phyloP scores from a whole-genome alignment of 2,329 filamentous ascomycete species.

The Alternaria ventricosa region DNA sequence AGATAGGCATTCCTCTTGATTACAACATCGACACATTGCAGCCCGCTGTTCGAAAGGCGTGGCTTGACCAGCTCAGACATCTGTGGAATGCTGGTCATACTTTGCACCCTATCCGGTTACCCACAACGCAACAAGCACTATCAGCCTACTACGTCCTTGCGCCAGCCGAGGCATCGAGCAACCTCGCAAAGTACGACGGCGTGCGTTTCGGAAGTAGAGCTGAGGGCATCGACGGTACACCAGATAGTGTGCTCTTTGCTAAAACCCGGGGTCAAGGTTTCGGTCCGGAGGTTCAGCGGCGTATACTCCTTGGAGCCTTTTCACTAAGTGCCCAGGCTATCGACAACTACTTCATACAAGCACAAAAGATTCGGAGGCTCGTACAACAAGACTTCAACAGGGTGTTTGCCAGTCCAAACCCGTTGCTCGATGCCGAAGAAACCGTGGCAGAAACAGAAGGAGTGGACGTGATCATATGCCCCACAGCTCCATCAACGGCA shows the following conservation, averaged over 20 bases:
- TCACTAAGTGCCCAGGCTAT: slow-evolving; percentile 88
- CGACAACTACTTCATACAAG: slow-evolving; percentile 96
- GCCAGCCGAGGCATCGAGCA: slow-evolving; percentile 92
- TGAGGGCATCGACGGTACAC: slow-evolving; percentile 61
- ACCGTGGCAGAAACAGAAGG: slow-evolving; percentile 57
- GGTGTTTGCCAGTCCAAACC: slow-evolving; percentile 74
- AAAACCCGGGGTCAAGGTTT: slow-evolving; percentile 76
- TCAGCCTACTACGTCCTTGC: slow-evolving; percentile 96
- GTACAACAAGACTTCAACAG: slow-evolving; percentile 87
- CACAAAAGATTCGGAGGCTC: slow-evolving; percentile 83
- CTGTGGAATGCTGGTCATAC: slow-evolving; percentile 72
- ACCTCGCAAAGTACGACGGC: slow-evolving; percentile 95
- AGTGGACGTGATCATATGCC: slow-evolving; percentile 87
- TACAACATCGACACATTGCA: slow-evolving; percentile 89
- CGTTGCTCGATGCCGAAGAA: slow-evolving; percentile 58
- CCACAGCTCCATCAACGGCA: slow-evolving; percentile 80
- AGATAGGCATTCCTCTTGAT: slow-evolving; percentile 70
- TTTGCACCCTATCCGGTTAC: slow-evolving; percentile 79
- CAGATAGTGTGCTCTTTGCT: slow-evolving; percentile 67
- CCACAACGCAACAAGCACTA: slow-evolving; percentile 82
- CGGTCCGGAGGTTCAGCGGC: slow-evolving; percentile 81
- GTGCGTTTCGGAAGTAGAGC: slow-evolving; percentile 81
- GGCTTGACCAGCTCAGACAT: slow-evolving; percentile 66
- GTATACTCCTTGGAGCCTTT: slow-evolving; percentile 89
- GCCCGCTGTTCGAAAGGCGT: slow-evolving; percentile 70